Percentiles rank a stretch among this genome's conserved stretches.
Conservation (phyloP, 2,329 filamentous ascomycete genomes). For the Ampelomyces quisqualis region DNA sequence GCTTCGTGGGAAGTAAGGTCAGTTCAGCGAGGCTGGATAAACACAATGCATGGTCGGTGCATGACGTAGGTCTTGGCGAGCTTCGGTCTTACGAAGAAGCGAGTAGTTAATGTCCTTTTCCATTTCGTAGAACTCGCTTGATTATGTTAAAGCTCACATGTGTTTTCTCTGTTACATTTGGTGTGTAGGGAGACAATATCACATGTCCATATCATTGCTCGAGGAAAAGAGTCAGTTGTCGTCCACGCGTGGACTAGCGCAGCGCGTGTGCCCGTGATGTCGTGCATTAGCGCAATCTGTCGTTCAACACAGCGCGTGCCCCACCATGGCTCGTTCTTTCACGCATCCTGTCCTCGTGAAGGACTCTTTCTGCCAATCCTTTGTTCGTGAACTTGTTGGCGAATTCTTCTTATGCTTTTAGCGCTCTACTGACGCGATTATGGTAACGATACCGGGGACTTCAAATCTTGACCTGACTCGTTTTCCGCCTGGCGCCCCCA, state of each 20-base stretch:
- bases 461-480: not conserved
- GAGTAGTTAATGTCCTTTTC: too few relatives aligned
- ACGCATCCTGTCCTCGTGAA: constrained; percentile 1
- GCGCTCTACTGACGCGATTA: not conserved
- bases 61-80: too few relatives aligned
- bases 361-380: not conserved
- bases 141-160: too few relatives aligned
- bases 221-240: not conserved
- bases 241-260: constrained; percentile 1
- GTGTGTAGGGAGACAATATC: too few relatives aligned
- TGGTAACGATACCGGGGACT: constrained; percentile 7
- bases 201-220: too few relatives aligned
- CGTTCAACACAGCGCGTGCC: constrained; percentile 12
- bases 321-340: constrained; percentile 13
- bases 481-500: too few relatives aligned
- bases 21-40: too few relatives aligned
- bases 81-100: not conserved
- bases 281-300: constrained; percentile 27
- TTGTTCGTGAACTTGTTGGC: not conserved
- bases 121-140: too few relatives aligned
- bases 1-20: too few relatives aligned
- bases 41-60: too few relatives aligned
- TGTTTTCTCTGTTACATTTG: too few relatives aligned
- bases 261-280: constrained; percentile 30
- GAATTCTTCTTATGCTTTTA: not conserved